Evolutionary conservation across 148 eudicot genomes (phyloP), one percentile per base, ranked within the genome.

Genomic region (Limonium bicolor): DNA sequence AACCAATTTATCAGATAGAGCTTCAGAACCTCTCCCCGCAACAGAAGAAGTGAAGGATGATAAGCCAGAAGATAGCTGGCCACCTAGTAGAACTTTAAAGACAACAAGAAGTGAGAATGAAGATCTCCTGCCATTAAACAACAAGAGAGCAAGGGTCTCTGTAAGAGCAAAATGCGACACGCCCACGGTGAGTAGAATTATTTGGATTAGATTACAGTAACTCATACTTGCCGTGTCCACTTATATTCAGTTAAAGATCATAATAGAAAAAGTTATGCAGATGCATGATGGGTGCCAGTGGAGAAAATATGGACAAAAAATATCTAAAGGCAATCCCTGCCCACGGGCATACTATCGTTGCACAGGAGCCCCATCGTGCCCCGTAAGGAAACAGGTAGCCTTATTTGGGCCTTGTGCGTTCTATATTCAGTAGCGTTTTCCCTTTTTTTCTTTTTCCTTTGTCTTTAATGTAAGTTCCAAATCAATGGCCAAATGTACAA

Each of bases 321-420:
- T 73, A 68, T 80, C 85, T 0, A 77, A 77, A 58, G 85, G 85
- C 3, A 77, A 77, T 33, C 85, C 85, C 4, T 77, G 85, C 24
- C 85, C 85, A 7, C 64, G 85, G 36, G 85, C 80, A 46, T 77
- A 77, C 40, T 78, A 73, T 40, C 49, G 80, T 7, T 85, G 96
- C 69, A 87, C 94, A n/a, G 79, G 82, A 85, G 90, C 94, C 0
- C 72, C 66, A 21, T 79, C 82, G 12, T 87, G 96, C 25, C 96
- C 96, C 0, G 96, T 87, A 0, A 76, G 96, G 31, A 87, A 87
- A 72, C 96, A 87, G 60, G 96, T 86, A 65, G 50, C n/a, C n/a
- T n/a, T n/a, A n/a, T n/a, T n/a, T n/a, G n/a, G n/a, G n/a, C n/a
- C n/a, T n/a, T n/a, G n/a, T n/a, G n/a, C n/a, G n/a, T n/a, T n/a